Evolutionary conservation across 2,329 filamentous ascomycete genomes (phyloP).

Genomic region (Penicillium nordicum): DNA sequence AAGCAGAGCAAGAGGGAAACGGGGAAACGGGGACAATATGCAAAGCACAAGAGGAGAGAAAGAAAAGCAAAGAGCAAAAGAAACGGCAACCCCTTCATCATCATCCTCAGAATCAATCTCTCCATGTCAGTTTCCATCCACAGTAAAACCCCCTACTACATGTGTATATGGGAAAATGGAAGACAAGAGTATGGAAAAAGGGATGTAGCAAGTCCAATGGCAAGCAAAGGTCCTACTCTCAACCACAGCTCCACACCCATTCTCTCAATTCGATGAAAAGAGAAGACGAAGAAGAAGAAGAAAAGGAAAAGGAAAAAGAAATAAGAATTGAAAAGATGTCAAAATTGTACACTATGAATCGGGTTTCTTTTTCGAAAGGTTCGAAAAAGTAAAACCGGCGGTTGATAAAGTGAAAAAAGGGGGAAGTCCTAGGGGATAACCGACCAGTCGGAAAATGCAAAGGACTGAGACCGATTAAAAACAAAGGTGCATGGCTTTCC

Average conservation of each 20-base stretch:
- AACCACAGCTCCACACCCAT: background rate
- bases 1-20: background rate
- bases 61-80: background rate
- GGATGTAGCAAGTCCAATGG: background rate
- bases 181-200: background rate
- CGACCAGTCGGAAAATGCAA: conserved; percentile 30
- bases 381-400: conserved; percentile 14
- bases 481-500: conserved; percentile 9
- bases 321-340: conserved; percentile 22
- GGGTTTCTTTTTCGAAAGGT: conserved; percentile 10
- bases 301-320: conserved; percentile 7
- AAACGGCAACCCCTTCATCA: background rate
- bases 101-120: background rate
- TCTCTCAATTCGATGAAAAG: background rate
- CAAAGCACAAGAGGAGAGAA: background rate
- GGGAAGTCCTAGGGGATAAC: conserved; percentile 10
- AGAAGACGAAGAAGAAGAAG: background rate
- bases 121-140: background rate
- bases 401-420: conserved; percentile 13
- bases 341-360: conserved; percentile 33
- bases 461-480: conserved; percentile 10
- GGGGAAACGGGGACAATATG: background rate
- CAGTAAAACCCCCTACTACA: background rate
- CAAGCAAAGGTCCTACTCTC: background rate
- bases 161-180: background rate